Base-by-base conservation (phyloP, 768 basidiomycete species). In the Solioccasus polychromus region DNA sequence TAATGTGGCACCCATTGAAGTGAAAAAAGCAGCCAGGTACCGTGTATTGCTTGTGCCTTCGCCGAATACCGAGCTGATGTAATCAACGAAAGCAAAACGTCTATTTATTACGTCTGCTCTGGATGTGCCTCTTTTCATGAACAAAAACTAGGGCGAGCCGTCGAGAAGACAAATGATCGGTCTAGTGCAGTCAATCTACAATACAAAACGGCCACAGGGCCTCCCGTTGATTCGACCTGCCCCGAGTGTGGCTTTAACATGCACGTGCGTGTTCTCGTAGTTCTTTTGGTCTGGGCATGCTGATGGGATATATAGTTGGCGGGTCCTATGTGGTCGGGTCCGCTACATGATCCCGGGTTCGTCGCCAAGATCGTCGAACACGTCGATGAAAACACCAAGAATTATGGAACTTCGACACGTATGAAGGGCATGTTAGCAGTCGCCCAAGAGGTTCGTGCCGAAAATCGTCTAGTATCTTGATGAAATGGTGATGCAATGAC, bases 351-450 rank as follows among this genome's bases (percentile, higher is more conserved):
- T 60, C 54, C 69, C 2, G 72, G 71, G 6, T 99, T 97, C 56
- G 75, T 92, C 5, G 62, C 69, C n/a, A 79, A 79, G 51, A 83
- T 95, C 12, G 70, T 96, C 24, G 71, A 77, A 17, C 88, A 94
- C 57, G 70, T 94, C 11, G 80, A 84, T 45, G 65, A 62, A 14
- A 77, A 84, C 51, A 62, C 78, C 51, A 71, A 73, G 31, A 75
- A 75, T 31, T 97, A 93, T 59, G 84, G 85, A 9, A 97, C 94
- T 0, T 74, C 79, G 14, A 55, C 77, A 0, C 76, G 96, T 42
- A 97, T 99, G 85, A 88, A 85, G 66, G 96, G 96, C 1, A 98
- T 99, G 96, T 69, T 98, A 35, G 83, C 87, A 7, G 77, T 96
- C 3, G 93, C 94, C 1, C 79, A 83, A 65, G 87, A 95, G 72